These are phyloP conservation scores for Alternaria panax DNA, from an alignment of 2,329 filamentous ascomycete species.

Conservation along the genomic window DNA sequence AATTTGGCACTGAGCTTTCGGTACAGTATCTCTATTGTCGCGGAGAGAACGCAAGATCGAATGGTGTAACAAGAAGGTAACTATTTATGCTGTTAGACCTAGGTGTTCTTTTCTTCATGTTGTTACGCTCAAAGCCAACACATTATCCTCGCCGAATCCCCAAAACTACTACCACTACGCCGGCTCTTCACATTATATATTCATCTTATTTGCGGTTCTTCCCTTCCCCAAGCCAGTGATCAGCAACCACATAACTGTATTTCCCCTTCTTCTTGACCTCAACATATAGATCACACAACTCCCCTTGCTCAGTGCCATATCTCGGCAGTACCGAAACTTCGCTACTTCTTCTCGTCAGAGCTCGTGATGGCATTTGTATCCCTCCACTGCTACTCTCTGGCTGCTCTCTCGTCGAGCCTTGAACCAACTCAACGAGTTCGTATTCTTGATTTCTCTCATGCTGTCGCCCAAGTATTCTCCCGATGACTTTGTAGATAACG, in stretches of 20 bases:
- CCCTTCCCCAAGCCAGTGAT: neutral
- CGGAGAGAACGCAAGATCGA: too few relatives aligned
- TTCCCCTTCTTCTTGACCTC: conserved; percentile 7
- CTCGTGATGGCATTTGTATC: neutral
- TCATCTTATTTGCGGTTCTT: neutral
- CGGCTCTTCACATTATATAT: neutral
- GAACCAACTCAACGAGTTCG: neutral
- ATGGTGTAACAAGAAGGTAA: fast-evolving
- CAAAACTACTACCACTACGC: neutral
- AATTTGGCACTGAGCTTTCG: neutral
- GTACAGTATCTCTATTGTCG: neutral
- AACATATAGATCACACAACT: neutral
- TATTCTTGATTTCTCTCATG: neutral
- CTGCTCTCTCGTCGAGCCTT: neutral
- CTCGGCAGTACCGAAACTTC: conserved; percentile 2
- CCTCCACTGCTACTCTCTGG: too few relatives aligned
- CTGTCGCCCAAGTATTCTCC: neutral
- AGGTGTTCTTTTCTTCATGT: neutral
- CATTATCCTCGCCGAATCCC: too few relatives aligned
- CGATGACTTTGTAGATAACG: neutral
- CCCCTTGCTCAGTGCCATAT: conserved; percentile 1
- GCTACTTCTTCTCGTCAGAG: neutral
- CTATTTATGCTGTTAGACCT: too few relatives aligned
- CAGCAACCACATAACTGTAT: conserved; percentile 9
- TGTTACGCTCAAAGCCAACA: neutral